Base-by-base conservation (phyloP, 1,139 yeast species). In the Hyphopichia pseudoburtonii region DNA sequence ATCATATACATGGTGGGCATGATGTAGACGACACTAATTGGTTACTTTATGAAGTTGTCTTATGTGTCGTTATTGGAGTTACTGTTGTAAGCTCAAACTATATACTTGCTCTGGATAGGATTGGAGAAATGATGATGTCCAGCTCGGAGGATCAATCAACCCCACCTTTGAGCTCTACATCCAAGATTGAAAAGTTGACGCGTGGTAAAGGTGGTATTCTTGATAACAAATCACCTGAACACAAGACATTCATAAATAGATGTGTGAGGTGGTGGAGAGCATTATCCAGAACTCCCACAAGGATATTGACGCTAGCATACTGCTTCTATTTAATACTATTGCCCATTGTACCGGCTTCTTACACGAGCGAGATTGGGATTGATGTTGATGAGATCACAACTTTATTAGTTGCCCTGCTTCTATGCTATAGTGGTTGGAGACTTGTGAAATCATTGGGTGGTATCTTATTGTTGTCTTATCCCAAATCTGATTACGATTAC, bases 281-380 rank as follows among this genome's bases (percentile, higher is more conserved):
- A 8, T 48, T 56, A 45, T 50, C 73, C 33, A 73, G 70, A 39
- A 78, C 76, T 48, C 88, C 90, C 2, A 78, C 87, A 0, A 82
- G 81, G 47, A 53, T 79, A 27, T 64, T 84, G 36, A 84, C 95
- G 0, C 55, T 84, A 22, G 47, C 74, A 2, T 83, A 82, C 50
- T 66, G 87, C 0, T 22, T 49, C 3, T 70, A 60, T 37, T 52
- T 72, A 14, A 49, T 62, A 35, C 33, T 58, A 1, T 50, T 60
- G 7, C 76, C 77, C 1, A 26, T 64, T 51, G 35, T 70, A 2
- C 70, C 73, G 1, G 51, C 48, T 11, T 43, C 52, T 21, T 39
- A 56, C 51, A 57, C 51, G 47, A 44, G 63, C n/a, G 54, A 51
- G 35, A 42, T 62, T 2, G 66, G 64, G 5, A 51, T 66, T 12